phyloP scores from a whole-genome alignment of 2,329 filamentous ascomycete genomes.

The Diaporthe velutina region DNA sequence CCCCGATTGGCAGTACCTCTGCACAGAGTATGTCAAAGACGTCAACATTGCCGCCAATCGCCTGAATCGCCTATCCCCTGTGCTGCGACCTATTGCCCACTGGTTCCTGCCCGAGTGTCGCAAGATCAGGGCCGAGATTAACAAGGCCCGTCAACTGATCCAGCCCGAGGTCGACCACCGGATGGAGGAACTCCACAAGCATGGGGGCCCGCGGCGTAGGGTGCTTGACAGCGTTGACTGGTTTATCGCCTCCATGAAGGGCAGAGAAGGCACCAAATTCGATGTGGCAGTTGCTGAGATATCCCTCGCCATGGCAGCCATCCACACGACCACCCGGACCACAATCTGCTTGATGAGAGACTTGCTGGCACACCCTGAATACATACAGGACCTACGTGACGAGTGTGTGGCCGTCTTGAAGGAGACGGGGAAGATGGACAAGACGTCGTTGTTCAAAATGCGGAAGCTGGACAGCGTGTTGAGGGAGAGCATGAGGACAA shows the following conservation, averaged over 20 bases:
- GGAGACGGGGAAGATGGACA: slow-evolving; percentile 20
- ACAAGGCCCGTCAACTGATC: slow-evolving; percentile 2
- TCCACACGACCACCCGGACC: slow-evolving; percentile 13
- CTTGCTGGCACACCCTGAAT: background rate
- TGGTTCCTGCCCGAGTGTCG: slow-evolving; percentile 13
- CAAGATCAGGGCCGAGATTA: background rate
- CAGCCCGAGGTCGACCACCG: slow-evolving; percentile 16
- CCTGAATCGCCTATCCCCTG: background rate
- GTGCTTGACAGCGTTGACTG: slow-evolving; percentile 27
- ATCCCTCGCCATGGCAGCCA: slow-evolving; percentile 10
- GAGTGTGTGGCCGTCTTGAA: slow-evolving; percentile 7
- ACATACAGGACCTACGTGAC: slow-evolving; percentile 24
- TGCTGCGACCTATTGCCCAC: background rate
- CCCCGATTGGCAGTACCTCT: slow-evolving; percentile 13
- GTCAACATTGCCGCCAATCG: background rate
- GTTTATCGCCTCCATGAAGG: slow-evolving; percentile 7
- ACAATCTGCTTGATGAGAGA: background rate
- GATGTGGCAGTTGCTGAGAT: slow-evolving; percentile 9
- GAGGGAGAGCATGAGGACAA: slow-evolving; percentile 48
- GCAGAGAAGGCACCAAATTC: background rate
- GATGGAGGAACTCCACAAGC: slow-evolving; percentile 19
- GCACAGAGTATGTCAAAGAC: slow-evolving; percentile 2
- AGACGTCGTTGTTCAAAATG: slow-evolving; percentile 46
- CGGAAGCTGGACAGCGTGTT: slow-evolving; percentile 50
- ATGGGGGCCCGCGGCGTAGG: background rate